These are phyloP conservation scores for Epichloe hybrida DNA, from an alignment of 2,329 filamentous ascomycete genomes.

Conservation along the genomic window DNA sequence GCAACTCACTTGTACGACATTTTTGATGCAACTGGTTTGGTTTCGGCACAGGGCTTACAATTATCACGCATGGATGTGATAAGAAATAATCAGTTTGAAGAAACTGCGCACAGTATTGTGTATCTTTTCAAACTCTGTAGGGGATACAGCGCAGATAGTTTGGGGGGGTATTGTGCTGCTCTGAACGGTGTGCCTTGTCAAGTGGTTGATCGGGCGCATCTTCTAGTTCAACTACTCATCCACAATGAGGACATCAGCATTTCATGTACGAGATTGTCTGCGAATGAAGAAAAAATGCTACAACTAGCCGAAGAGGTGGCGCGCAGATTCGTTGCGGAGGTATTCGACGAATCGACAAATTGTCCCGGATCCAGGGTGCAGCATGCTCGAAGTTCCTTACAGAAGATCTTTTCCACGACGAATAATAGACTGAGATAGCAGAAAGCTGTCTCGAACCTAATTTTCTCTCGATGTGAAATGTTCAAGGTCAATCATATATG, in stretches of 20 bases:
- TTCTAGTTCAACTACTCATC: constrained; percentile 54
- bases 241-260: constrained; percentile 64
- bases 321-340: constrained; percentile 38
- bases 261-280: constrained; percentile 54
- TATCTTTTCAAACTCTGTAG: constrained; percentile 58
- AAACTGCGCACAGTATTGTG: constrained; percentile 48
- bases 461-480: background rate
- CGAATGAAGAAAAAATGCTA: constrained; percentile 51
- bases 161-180: constrained; percentile 67
- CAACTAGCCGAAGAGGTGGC: constrained; percentile 49
- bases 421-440: background rate
- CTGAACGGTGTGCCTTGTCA: constrained; percentile 67
- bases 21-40: constrained; percentile 50
- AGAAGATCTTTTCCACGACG: background rate
- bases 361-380: constrained; percentile 1
- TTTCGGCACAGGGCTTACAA: constrained; percentile 32
- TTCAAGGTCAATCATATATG: background rate
- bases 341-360: constrained; percentile 6
- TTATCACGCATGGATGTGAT: constrained; percentile 61
- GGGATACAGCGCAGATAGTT: constrained; percentile 72
- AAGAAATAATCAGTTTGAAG: constrained; percentile 36
- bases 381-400: constrained; percentile 7
- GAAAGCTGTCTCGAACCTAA: background rate
- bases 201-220: constrained; percentile 63
- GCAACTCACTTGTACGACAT: constrained; percentile 60